Conservation (phyloP, 2,329 filamentous ascomycete genomes). For the Pseudofabraea citricarpa region DNA sequence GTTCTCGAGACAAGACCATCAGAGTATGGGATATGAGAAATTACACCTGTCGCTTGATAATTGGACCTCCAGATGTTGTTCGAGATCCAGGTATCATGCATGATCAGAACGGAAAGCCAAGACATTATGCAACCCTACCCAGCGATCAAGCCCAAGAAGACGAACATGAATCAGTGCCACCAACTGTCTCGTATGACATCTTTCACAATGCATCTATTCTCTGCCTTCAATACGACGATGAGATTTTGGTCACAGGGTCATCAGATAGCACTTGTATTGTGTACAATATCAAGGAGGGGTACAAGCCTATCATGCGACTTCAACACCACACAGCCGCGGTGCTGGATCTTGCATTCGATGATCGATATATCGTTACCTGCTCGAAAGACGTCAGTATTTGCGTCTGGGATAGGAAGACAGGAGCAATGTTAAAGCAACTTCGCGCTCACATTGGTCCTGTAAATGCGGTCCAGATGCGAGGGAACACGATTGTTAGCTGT, state of each 20-base stretch:
- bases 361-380: constrained; percentile 90
- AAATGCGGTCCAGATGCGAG: constrained; percentile 92
- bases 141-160: constrained; percentile 22
- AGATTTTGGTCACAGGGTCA: constrained; percentile 90
- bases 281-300: constrained; percentile 76
- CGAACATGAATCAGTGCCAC: constrained; percentile 42
- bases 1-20: constrained; percentile 91
- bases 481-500: constrained; percentile 88
- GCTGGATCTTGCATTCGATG: constrained; percentile 88
- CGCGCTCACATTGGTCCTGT: constrained; percentile 86
- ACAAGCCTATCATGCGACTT: constrained; percentile 74
- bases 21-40: constrained; percentile 94
- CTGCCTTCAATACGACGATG: constrained; percentile 89
- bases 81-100: constrained; percentile 45
- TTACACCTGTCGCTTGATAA: constrained; percentile 77
- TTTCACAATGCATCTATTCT: constrained; percentile 92
- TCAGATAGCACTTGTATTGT: constrained; percentile 90
- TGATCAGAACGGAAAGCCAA: constrained; percentile 44
- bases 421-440: constrained; percentile 70
- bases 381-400: constrained; percentile 94
- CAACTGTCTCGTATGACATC: constrained; percentile 50
- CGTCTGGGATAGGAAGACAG: constrained; percentile 85
- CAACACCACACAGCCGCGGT: constrained; percentile 80
- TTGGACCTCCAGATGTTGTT: constrained; percentile 70
- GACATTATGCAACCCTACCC: constrained; percentile 50